These are phyloP conservation scores for Lumnitzera littorea DNA, from an alignment of 345 rosid species.

Conservation along the genomic window DNA sequence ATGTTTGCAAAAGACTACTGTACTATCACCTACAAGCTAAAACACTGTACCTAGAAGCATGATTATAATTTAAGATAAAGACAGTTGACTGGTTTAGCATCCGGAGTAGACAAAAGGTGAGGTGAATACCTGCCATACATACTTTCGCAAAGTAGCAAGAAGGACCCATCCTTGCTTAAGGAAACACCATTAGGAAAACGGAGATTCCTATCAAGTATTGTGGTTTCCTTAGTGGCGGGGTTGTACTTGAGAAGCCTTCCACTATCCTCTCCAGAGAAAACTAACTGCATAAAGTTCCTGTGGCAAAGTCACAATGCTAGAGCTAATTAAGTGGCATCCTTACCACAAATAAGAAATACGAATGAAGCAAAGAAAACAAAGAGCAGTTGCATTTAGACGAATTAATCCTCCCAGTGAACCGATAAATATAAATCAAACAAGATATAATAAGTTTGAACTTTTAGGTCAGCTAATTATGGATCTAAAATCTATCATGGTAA, in stretches of 20 bases:
- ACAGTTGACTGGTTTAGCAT: background rate
- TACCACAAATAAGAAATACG: too few relatives aligned
- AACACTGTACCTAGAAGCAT: background rate
- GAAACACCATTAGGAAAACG: constrained; percentile 88
- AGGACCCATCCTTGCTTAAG: constrained; percentile 81
- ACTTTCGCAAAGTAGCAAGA: constrained; percentile 67
- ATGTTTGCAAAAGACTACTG: too few relatives aligned
- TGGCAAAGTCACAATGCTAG: constrained; percentile 5
- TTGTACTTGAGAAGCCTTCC: constrained; percentile 81
- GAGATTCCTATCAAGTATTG: constrained; percentile 53
- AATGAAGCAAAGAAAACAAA: too few relatives aligned
- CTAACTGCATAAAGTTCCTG: constrained; percentile 91
- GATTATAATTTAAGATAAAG: background rate
- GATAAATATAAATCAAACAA: too few relatives aligned
- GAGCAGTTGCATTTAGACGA: too few relatives aligned
- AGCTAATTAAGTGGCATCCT: background rate
- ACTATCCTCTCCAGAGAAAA: constrained; percentile 56
- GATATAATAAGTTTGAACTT: too few relatives aligned
- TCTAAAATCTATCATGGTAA: too few relatives aligned
- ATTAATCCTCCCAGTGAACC: too few relatives aligned
- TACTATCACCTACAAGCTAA: too few relatives aligned
- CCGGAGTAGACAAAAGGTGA: background rate
- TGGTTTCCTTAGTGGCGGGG: constrained; percentile 55
- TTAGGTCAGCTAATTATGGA: too few relatives aligned
- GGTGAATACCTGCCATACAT: constrained; percentile 49